Base-by-base conservation (phyloP, 2,329 filamentous ascomycete species). In the Achaetomium macrosporum region DNA sequence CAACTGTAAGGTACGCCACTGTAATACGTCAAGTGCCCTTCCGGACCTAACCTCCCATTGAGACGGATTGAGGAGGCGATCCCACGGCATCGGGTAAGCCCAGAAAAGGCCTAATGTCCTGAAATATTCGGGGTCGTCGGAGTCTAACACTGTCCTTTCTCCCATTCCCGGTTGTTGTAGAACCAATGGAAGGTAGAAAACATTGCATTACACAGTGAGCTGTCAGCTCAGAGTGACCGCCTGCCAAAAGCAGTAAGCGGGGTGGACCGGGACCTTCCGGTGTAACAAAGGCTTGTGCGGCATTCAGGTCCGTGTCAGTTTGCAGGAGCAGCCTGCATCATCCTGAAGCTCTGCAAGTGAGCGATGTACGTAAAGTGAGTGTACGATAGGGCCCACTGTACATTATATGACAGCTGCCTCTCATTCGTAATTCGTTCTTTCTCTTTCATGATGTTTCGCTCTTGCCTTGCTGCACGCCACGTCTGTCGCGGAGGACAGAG, bases 381-480 rank as follows among this genome's bases (percentile, higher is more conserved):
- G 58, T 59, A 61, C 55, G 53, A 62, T 61, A 60, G 54, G 58
- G 50, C 33, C 54, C 53, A 57, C 57, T 58, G 59, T 61, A 47
- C 48, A 50, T 46, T 53, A 39, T 41, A 53, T 53, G 29, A 29
- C 16, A 43, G 19, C 36, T 47, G 39, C 53, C 44, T 51, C 46
- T 56, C 46, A 33, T 49, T 58, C 44, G 47, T 50, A 43, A 25
- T 43, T 41, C 42, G 7, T 39, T 20, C 35, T 47, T 41, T 25
- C 15, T 39, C 46, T 33, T 57, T 55, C 47, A 53, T 47, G 19
- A 63, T 63, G 60, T 55, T 61, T 55, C 61, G 61, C 44, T 54
- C 55, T 5, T 59, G 48, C 36, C 37, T 56, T 47, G 33, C 56
- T 42, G 50, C 55, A 20, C 56, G 57, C 43, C 47, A 57, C 30